A percentile compares a stretch with the other conserved stretches of the same genome.
Conservation (phyloP, 129 eudicot species). For the Artemisia argyi region DNA sequence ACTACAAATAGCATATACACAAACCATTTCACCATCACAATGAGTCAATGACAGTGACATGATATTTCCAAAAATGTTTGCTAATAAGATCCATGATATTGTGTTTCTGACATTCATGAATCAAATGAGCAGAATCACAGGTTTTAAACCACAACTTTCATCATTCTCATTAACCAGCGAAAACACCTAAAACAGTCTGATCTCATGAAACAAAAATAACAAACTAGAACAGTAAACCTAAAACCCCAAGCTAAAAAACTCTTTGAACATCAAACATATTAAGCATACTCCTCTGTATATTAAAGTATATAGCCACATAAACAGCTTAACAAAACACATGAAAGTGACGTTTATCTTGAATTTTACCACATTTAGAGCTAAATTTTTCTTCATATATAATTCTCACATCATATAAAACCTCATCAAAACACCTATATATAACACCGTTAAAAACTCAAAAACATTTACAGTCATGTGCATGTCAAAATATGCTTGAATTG, state of each 20-base stretch:
- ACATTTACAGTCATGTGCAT: too few species aligned
- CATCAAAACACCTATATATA: too few species aligned
- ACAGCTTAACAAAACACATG: too few species aligned
- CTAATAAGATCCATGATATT: constrained; percentile 9
- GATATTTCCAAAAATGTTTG: background rate
- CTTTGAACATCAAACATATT: background rate
- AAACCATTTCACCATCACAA: constrained; percentile 6
- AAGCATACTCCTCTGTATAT: too few species aligned
- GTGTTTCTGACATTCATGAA: constrained; percentile 11
- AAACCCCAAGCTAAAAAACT: background rate
- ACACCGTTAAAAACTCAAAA: too few species aligned
- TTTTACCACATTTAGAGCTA: too few species aligned
- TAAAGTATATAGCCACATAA: too few species aligned
- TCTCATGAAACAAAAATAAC: constrained; percentile 11
- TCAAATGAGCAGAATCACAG: background rate
- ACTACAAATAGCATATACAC: constrained; percentile 3
- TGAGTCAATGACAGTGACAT: background rate
- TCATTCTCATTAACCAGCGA: background rate
- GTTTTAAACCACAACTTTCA: background rate
- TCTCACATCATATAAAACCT: too few species aligned
- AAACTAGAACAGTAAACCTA: background rate
- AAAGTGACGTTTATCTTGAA: too few species aligned
- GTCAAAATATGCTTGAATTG: too few species aligned
- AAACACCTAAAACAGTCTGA: constrained; percentile 9
- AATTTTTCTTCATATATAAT: too few species aligned